phyloP scores from a whole-genome alignment of 768 basidiomycete genomes.

The Suillus sp. region DNA sequence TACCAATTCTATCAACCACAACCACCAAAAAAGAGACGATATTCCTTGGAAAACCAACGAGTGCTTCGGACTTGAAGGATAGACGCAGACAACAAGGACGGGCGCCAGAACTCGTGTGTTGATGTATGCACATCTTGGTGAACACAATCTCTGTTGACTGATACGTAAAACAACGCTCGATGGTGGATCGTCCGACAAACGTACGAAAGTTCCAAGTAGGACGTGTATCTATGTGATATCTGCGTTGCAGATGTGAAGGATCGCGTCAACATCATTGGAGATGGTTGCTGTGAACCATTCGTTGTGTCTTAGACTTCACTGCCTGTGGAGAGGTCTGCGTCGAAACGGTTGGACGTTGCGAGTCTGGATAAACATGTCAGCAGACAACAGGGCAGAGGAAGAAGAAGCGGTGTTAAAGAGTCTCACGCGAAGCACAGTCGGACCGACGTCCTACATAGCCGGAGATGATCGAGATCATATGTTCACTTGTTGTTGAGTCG shows the following conservation, averaged over 20 bases:
- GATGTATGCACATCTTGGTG: conserved; percentile 25
- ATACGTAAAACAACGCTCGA: conserved; percentile 37
- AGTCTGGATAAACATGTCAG: conserved; percentile 10
- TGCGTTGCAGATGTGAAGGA: conserved; percentile 28
- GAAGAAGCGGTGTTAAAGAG: not conserved
- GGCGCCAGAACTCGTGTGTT: conserved; percentile 16
- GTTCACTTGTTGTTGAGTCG: not conserved
- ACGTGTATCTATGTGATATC: conserved; percentile 47
- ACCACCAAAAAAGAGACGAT: conserved; percentile 4
- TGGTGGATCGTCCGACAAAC: conserved; percentile 35
- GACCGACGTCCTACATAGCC: conserved; percentile 1
- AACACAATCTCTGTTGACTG: conserved; percentile 27
- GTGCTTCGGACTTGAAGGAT: conserved; percentile 53
- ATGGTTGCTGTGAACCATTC: conserved; percentile 33
- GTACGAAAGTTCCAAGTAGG: conserved; percentile 55
- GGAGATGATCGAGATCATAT: not conserved
- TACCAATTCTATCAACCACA: not conserved
- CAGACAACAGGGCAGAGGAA: not conserved
- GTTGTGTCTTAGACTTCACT: conserved; percentile 24
- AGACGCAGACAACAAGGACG: conserved; percentile 53
- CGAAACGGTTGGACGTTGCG: conserved; percentile 32
- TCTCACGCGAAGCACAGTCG: not conserved
- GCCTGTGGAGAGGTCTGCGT: conserved; percentile 22
- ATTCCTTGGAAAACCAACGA: conserved; percentile 51
- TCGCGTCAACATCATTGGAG: conserved; percentile 20